phyloP scores from a whole-genome alignment of 129 eudicot genomes.

The Helianthus tuberosus region DNA sequence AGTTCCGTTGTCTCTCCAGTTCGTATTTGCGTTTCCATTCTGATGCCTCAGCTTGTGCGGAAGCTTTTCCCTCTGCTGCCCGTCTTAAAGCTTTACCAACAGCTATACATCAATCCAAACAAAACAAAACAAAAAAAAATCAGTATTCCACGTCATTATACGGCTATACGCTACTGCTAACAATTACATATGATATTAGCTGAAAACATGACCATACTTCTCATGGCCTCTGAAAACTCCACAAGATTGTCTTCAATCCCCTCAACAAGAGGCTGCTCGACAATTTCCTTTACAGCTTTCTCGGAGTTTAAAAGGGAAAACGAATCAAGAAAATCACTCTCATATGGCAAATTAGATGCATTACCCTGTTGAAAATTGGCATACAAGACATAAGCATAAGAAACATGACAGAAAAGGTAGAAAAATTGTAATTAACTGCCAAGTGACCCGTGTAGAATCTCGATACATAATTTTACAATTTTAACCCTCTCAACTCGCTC shows the following conservation, averaged over 20 bases:
- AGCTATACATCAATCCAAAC: constrained; percentile 44
- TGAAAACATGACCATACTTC: constrained; percentile 52
- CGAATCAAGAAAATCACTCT: constrained; percentile 61
- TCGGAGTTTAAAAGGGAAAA: constrained; percentile 59
- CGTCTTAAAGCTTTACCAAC: constrained; percentile 82
- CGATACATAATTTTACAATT: neutral
- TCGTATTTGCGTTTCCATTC: constrained; percentile 99
- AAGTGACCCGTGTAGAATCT: neutral
- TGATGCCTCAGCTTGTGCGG: constrained; percentile 94
- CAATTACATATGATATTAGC: neutral
- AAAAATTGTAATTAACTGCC: neutral
- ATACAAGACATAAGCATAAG: constrained; percentile 1
- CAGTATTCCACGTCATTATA: constrained; percentile 8
- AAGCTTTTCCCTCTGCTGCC: constrained; percentile 94
- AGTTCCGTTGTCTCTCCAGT: constrained; percentile 65
- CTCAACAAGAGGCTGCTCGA: constrained; percentile 65
- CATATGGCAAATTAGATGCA: constrained; percentile 47
- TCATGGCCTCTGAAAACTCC: constrained; percentile 94
- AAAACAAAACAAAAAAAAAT: constrained; percentile 20
- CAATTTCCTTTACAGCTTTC: constrained; percentile 70
- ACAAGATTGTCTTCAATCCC: constrained; percentile 87
- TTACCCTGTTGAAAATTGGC: constrained; percentile 40
- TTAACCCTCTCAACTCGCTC: neutral
- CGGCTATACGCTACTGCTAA: neutral
- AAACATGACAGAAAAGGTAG: constrained; percentile 1